Conservation (phyloP, 2,329 filamentous ascomycete genomes). For the Chalaropsis ovoidea region DNA sequence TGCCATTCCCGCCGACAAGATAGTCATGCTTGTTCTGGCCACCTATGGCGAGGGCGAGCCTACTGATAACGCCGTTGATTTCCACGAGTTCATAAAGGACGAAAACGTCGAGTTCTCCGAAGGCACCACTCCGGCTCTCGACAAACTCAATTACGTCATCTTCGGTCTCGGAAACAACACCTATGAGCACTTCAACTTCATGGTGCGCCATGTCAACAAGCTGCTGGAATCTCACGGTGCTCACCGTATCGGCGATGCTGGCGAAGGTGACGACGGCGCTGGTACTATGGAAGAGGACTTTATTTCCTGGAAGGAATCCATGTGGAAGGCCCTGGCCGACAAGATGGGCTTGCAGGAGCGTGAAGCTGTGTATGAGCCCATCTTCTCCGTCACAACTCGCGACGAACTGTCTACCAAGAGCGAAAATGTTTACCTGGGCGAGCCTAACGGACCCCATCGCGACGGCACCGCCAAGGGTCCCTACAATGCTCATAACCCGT, state of each 20-base stretch:
- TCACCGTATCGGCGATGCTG: constrained; percentile 71
- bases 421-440: constrained; percentile 80
- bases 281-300: constrained; percentile 99
- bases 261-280: constrained; percentile 93
- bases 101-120: constrained; percentile 77
- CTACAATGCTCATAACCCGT: constrained; percentile 94
- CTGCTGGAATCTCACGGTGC: constrained; percentile 74
- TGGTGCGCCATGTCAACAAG: constrained; percentile 87
- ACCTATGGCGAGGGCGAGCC: constrained; percentile 98
- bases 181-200: constrained; percentile 98
- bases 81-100: constrained; percentile 86
- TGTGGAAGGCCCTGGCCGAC: constrained; percentile 80
- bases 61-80: constrained; percentile 96
- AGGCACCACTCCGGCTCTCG: constrained; percentile 60
- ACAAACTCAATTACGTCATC: constrained; percentile 80
- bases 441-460: constrained; percentile 93
- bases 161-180: constrained; percentile 99
- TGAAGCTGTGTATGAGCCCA: constrained; percentile 89
- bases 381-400: constrained; percentile 72
- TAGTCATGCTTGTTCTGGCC: constrained; percentile 89
- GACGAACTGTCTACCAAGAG: constrained; percentile 64
- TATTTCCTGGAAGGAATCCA: constrained; percentile 96
- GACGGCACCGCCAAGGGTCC: constrained; percentile 75
- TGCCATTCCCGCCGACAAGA: constrained; percentile 74
- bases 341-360: constrained; percentile 88